Evolutionary conservation across 2,329 filamentous ascomycete species (phyloP), one percentile per base, ranked within the genome.

Genomic region (Talaromyces albobiverticillius): DNA sequence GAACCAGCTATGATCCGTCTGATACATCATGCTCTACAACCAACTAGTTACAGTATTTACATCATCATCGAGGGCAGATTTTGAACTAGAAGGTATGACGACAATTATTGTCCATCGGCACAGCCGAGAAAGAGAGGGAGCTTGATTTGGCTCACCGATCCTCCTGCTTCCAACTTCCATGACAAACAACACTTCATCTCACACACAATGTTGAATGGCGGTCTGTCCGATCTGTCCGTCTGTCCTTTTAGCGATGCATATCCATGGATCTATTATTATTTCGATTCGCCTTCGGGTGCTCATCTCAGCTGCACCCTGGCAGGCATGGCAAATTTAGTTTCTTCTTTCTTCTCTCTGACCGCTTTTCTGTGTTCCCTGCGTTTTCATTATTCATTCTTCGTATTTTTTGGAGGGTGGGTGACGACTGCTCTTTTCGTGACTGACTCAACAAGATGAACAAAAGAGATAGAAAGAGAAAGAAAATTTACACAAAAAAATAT

Each of bases 341-440:
- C 20, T 46, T 52, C 26, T 38, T 42, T 42, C n/a, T 43, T 51
- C 36, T 42, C 36, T 20, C 49, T 52, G 50, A 52, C 50, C 50
- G 50, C 50, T 42, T 45, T 31, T 46, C 50, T 52, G 26, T 41
- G 20, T 20, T 22, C 42, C 16, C 40, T 14, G 31, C 6, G 36
- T 23, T 32, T 43, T 13, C 31, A 52, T 38, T 25, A 26, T 18
- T 45, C 10, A 14, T 51, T 22, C 45, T 20, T 23, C 11, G 13
- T 47, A 32, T 34, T n/a, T 23, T 47, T 13, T 31, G 23, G 38
- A 26, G 23, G 49, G 49, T 51, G 49, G 49, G 49, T 29, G 49
- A 51, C 48, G 38, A 25, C n/a, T 6, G n/a, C 32, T n/a, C 4
- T 3, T 36, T 36, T 16, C n/a, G 36, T 11, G 36, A 20, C 36